Base-by-base conservation (phyloP, 75 land plant genomes). In the Ceratopteris richardii region DNA sequence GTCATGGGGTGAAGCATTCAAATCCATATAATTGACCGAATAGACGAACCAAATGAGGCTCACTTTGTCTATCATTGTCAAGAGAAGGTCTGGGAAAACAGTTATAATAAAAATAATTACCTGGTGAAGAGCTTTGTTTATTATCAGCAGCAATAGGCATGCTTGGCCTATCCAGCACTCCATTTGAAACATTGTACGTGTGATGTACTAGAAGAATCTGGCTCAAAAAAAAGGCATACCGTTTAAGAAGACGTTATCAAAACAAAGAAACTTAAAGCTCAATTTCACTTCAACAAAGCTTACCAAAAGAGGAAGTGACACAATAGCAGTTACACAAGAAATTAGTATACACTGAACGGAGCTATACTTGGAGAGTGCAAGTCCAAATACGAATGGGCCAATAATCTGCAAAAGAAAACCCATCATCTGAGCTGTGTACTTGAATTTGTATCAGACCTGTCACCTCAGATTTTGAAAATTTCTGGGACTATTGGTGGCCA, bases 321-420 rank as follows among this genome's bases (percentile, higher is more conserved):
- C 56, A 55, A 56, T 39, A 63, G 68, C 68, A 37, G 37, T 53
- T 54, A 41, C 64, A 20, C 57, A 73, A 28, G 71, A 62, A 39
- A 66, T n/a, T 22, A 29, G 40, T 18, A 73, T 44, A 29, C 76
- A 73, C 17, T 31, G 36, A 19, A 44, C 24, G 23, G 76, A 52
- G 19, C 33, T 68, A 23, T 73, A 66, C 64, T 54, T 73, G 1
- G 76, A 73, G 29, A 73, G 23, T 19, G 68, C 46, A 1, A 73
- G 9, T 12, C 76, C 76, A 55, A 73, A 73, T 20, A 61, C 18
- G 61, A 66, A 61, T 5, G 76, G 76, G n/a, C 76, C 76, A 58
- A 71, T 51, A 52, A 73, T 73, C 76, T 73, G 70, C 56, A 52
- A 28, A 54, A 17, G 5, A 57, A 30, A 28, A 54, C 16, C 23